phyloP scores from a whole-genome alignment of 306 rosid genomes.

The Alnus rubra region DNA sequence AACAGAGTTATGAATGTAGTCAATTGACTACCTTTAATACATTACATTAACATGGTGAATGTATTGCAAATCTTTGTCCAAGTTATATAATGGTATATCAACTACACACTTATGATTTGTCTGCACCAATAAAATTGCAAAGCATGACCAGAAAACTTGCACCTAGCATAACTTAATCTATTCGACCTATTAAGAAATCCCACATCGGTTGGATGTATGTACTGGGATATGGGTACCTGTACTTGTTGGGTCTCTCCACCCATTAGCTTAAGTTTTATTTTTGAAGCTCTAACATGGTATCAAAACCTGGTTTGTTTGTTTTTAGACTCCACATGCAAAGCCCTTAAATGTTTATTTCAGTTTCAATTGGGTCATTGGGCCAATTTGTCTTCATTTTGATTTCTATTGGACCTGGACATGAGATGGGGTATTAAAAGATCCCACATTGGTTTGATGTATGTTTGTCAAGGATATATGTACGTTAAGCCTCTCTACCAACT shows the following conservation, averaged over 20 bases:
- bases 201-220: not conserved
- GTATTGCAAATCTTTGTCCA: constrained; percentile 12
- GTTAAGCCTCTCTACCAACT: not conserved
- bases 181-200: constrained; percentile 32
- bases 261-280: not conserved
- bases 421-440: not conserved
- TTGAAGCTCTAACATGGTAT: not conserved
- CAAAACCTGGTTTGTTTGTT: not conserved
- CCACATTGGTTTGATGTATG: not conserved
- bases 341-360: not conserved
- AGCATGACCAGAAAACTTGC: constrained; percentile 31
- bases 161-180: constrained; percentile 37
- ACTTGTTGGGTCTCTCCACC: not conserved
- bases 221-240: not conserved
- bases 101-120: constrained; percentile 7
- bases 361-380: not conserved
- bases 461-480: not conserved
- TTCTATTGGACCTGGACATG: not conserved
- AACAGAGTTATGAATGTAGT: constrained; percentile 26
- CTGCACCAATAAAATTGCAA: constrained; percentile 26
- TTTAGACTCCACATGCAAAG: not conserved
- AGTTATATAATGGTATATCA: not conserved
- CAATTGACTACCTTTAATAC: constrained; percentile 14
- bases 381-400: not conserved
- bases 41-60: constrained; percentile 18